These are phyloP conservation scores for Apiotrichum veenhuisii DNA, from an alignment of 1,284 basidiomycete species.

Conservation along the genomic window DNA sequence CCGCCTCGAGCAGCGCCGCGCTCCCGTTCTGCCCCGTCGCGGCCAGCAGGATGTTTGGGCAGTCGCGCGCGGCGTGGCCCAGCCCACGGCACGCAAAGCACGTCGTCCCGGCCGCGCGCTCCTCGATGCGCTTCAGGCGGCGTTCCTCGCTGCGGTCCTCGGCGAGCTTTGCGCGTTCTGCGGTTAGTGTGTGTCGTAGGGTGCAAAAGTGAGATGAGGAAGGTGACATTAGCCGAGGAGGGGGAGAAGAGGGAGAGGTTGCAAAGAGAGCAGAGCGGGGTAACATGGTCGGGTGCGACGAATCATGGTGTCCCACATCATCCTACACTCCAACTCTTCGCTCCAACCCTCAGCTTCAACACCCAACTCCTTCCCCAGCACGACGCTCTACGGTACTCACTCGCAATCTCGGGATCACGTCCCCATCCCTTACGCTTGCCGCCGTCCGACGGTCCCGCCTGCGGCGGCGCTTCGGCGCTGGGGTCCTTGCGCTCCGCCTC, in stretches of 20 bases:
- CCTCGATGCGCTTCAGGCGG: conserved; percentile 63
- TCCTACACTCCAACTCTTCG: too few species aligned
- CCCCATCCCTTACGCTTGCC: conserved; percentile 35
- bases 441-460: conserved; percentile 24
- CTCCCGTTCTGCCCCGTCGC: conserved; percentile 20
- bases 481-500: conserved; percentile 25
- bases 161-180: conserved; percentile 29
- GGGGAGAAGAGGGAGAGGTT: too few species aligned
- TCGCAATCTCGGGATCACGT: conserved; percentile 40
- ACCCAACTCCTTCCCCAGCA: too few species aligned
- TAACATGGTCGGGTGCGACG: too few species aligned
- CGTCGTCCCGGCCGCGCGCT: conserved; percentile 60
- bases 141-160: conserved; percentile 57
- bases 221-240: too few species aligned
- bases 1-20: conserved; percentile 26
- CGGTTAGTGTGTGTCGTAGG: too few species aligned
- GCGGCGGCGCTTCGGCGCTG: background rate
- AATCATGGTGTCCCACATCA: too few species aligned
- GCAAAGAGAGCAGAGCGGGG: too few species aligned
- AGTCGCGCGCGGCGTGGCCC: conserved; percentile 80
- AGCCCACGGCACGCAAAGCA: conserved; percentile 84
- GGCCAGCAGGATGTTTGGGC: conserved; percentile 57
- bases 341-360: too few species aligned
- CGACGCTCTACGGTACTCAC: conserved; percentile 30
- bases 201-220: background rate